phyloP scores from a whole-genome alignment of 495 filamentous ascomycete genomes.

The Lepraria neglecta region DNA sequence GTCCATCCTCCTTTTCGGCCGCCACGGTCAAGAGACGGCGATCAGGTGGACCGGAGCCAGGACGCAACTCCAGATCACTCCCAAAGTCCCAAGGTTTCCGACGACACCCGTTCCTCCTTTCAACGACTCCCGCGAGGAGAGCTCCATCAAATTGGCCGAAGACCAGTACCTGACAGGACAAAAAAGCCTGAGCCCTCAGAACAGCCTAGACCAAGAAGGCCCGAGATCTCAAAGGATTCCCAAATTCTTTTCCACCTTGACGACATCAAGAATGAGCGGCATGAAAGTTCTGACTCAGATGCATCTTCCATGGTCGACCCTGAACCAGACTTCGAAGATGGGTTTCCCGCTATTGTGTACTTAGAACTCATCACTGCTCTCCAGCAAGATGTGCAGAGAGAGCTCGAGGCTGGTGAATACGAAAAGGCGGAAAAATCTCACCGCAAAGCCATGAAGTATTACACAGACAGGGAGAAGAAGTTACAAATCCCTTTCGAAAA shows the following conservation, averaged over 20 bases:
- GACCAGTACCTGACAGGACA: not conserved
- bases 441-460: constrained; percentile 20
- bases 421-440: constrained; percentile 19
- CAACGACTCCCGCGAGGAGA: not conserved
- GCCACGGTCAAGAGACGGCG: not conserved
- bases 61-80: too few species aligned
- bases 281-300: constrained; percentile 22
- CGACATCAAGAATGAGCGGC: constrained; percentile 11
- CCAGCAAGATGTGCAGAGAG: constrained; percentile 14
- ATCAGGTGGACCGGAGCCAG: not conserved
- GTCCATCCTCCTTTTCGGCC: not conserved
- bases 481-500: constrained; percentile 23
- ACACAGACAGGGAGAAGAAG: constrained; percentile 20
- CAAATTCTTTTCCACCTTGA: constrained; percentile 11
- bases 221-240: not conserved
- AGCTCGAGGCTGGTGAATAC: constrained; percentile 15
- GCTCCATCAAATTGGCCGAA: not conserved
- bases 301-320: constrained; percentile 20
- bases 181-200: not conserved
- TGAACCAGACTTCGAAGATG: constrained; percentile 22
- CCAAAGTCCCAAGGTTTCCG: not conserved
- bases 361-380: constrained; percentile 17
- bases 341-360: constrained; percentile 23
- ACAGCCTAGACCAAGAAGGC: not conserved
- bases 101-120: not conserved